A percentile compares a stretch with the other conserved stretches of the same genome.
Evolutionary conservation across 352 stramenopile species (phyloP).

Genomic region (Phytopythium vexans): DNA sequence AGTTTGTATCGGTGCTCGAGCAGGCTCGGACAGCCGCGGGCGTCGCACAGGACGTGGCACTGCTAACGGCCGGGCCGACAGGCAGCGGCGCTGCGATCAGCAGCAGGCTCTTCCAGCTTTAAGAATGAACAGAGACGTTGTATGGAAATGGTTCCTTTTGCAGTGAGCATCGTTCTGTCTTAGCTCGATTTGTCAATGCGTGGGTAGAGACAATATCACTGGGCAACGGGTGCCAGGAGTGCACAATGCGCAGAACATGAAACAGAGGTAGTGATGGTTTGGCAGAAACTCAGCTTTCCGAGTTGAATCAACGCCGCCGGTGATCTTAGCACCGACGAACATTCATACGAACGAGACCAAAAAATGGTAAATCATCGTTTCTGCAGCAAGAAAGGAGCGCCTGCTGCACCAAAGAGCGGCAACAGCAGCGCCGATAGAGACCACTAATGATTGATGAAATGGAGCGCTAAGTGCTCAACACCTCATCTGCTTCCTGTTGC

Average conservation of each 20-base stretch:
- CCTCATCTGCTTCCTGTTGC: too few species aligned
- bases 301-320: conserved; percentile 42
- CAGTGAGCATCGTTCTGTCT: not conserved
- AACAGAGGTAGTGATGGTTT: not conserved
- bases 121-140: not conserved
- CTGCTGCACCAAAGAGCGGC: too few species aligned
- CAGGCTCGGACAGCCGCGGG: conserved; percentile 46
- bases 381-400: not conserved
- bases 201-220: not conserved
- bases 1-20: conserved; percentile 41
- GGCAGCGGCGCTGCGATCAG: conserved; percentile 15
- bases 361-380: conserved; percentile 61
- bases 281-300: conserved; percentile 51
- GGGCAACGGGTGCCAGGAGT: too few species aligned
- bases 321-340: conserved; percentile 10
- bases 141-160: not conserved
- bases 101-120: conserved; percentile 1
- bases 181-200: not conserved
- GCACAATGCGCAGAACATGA: not conserved
- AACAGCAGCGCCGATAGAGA: too few species aligned
- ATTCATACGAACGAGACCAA: conserved; percentile 66
- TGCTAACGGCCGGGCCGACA: not conserved
- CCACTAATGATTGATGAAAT: too few species aligned
- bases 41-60: conserved; percentile 18
- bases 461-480: too few species aligned